Conservation (phyloP, 148 eudicot genomes). For the Bassia scoparia region DNA sequence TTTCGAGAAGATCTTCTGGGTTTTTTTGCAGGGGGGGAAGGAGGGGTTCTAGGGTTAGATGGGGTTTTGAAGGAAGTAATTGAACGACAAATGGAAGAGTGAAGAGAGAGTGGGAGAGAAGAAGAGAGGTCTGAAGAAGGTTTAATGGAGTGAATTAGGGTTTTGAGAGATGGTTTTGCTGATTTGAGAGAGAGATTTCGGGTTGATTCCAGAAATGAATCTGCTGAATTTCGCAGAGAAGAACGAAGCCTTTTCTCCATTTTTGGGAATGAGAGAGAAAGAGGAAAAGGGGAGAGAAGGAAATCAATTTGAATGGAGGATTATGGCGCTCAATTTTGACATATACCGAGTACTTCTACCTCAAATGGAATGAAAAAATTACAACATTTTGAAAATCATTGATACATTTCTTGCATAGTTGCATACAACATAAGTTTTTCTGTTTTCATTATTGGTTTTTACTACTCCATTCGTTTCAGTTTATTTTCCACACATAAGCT, state of each 20-base stretch:
- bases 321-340: conserved; percentile 22
- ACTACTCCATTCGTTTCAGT: too few species aligned
- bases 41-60: conserved; percentile 30
- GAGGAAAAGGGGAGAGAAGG: neutral
- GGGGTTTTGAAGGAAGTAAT: conserved; percentile 45
- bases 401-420: too few species aligned
- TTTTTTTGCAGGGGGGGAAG: conserved; percentile 42
- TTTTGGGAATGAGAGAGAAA: conserved; percentile 15
- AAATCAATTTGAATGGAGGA: conserved; percentile 15
- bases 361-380: too few species aligned
- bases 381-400: too few species aligned
- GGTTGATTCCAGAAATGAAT: conserved; percentile 62
- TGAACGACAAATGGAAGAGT: conserved; percentile 40
- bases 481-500: too few species aligned
- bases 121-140: conserved; percentile 47
- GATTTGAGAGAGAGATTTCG: conserved; percentile 52
- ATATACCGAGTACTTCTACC: too few species aligned
- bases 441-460: too few species aligned
- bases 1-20: conserved; percentile 47
- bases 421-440: too few species aligned
- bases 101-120: conserved; percentile 64
- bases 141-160: conserved; percentile 47
- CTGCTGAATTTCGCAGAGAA: conserved; percentile 67
- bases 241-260: conserved; percentile 94
- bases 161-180: conserved; percentile 59